These are phyloP conservation scores for Teunomyces lycoperdinae DNA, from an alignment of 805 yeast species.

Conservation along the genomic window DNA sequence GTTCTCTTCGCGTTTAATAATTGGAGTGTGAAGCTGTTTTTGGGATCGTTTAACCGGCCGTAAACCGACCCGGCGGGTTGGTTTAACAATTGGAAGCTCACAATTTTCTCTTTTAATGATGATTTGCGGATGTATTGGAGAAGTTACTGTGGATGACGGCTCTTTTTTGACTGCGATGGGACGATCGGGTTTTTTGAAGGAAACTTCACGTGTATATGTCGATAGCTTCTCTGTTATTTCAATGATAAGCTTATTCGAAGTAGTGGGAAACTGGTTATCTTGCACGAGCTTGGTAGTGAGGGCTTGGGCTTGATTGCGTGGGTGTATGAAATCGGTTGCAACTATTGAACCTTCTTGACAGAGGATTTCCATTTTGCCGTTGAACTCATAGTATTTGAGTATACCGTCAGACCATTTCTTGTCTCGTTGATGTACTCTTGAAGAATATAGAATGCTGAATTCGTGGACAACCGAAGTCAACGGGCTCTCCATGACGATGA, in stretches of 20 bases:
- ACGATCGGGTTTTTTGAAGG: slow-evolving; percentile 1
- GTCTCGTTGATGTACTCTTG: slow-evolving; percentile 42
- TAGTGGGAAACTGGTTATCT: slow-evolving; percentile 23
- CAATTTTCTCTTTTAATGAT: background rate
- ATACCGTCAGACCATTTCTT: slow-evolving; percentile 55
- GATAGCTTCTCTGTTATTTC: slow-evolving; percentile 7
- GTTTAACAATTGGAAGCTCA: background rate
- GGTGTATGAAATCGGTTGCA: slow-evolving; percentile 29
- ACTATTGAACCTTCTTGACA: slow-evolving; percentile 35
- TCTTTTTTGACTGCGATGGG: background rate
- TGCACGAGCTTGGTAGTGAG: slow-evolving; percentile 8
- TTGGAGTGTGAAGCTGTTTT: background rate
- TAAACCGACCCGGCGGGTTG: background rate
- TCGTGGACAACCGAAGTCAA: slow-evolving; percentile 42
- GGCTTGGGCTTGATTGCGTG: slow-evolving; percentile 18
- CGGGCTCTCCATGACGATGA: background rate
- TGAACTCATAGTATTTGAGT: slow-evolving; percentile 44
- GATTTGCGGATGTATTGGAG: background rate
- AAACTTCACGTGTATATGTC: background rate
- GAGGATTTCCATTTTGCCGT: slow-evolving; percentile 44
- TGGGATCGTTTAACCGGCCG: background rate
- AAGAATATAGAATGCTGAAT: slow-evolving; percentile 46
- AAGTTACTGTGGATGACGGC: background rate
- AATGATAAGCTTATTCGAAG: slow-evolving; percentile 23
- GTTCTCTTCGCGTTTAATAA: background rate